These are phyloP conservation scores for Halophytophthora batemanensis DNA, from an alignment of 352 stramenopile genomes.

Conservation along the genomic window DNA sequence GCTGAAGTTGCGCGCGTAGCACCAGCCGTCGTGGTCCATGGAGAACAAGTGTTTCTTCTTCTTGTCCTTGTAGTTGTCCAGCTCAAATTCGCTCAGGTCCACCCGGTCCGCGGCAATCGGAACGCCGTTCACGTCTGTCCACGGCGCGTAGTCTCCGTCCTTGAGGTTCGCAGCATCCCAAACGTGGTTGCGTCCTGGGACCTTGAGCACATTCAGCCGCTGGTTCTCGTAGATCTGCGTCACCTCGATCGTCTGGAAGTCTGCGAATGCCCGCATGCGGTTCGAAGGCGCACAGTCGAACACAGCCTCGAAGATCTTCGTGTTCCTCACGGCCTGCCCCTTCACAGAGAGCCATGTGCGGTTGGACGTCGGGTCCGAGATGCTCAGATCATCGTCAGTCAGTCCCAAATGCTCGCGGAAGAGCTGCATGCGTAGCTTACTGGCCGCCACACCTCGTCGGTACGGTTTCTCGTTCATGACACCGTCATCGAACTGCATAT, in stretches of 20 bases:
- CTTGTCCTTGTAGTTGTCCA: conserved; percentile 76
- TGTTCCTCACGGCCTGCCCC: conserved; percentile 81
- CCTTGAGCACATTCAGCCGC: conserved; percentile 21
- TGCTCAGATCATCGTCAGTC: conserved; percentile 45
- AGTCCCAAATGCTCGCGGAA: conserved; percentile 86
- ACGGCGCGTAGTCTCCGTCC: conserved; percentile 55
- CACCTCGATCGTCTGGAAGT: too few relatives aligned
- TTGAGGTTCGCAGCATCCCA: conserved; percentile 23
- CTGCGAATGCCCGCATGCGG: conserved; percentile 59
- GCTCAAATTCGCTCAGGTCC: conserved; percentile 72
- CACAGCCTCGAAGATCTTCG: conserved; percentile 80
- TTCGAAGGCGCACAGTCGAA: conserved; percentile 80
- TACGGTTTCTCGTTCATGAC: conserved; percentile 47
- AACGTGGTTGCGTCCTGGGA: too few relatives aligned
- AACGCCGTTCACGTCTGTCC: conserved; percentile 85
- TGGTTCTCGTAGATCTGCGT: conserved; percentile 64
- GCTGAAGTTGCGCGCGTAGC: conserved; percentile 84
- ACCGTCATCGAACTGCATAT: conserved; percentile 52
- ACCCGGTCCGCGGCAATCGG: conserved; percentile 75
- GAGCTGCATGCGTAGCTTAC: conserved; percentile 86
- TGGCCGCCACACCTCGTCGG: conserved; percentile 80
- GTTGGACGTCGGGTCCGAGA: conserved; percentile 54
- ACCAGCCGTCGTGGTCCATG: conserved; percentile 86
- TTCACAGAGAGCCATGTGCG: conserved; percentile 83
- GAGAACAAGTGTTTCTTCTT: conserved; percentile 79